Base-by-base conservation (phyloP, 139 green algal genomes). In the Picochlorum sp. region DNA sequence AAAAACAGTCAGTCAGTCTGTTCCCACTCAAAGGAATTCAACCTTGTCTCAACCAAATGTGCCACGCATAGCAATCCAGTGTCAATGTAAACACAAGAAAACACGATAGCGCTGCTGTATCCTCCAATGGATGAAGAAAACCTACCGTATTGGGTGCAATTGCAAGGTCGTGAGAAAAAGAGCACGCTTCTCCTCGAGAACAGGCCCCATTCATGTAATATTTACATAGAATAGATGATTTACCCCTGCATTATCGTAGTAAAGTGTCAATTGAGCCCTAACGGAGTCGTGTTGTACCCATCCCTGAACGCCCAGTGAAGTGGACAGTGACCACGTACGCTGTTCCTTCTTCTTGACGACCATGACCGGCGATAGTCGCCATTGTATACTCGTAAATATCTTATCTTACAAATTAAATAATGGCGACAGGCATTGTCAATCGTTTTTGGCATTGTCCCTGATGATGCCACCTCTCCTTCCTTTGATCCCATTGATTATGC, bases 401-500 rank as follows among this genome's bases (percentile, higher is more conserved):
- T 30, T 30, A 30, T 30, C 28, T 30, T 41, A 11, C 0, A 41
- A 41, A 41, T 41, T 2, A 41, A 41, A 41, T 41, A 41, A 9
- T 13, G 8, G 8, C 34, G 34, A 11, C 8, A 41, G 8, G 9
- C 34, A 41, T 13, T 41, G 34, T 20, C n/a, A 21, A 9, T 54
- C 16, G 8, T 54, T 13, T 18, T 21, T 21, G 47, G n/a, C 16
- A 26, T 54, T 24, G 16, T 54, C 16, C 16, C 4, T 54, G 47
- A 10, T 21, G 13, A 14, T 34, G 7, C 57, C 62, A 38, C 69
- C 69, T 21, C 37, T 34, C 47, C 60, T 63, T 18, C 65, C 45
- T 28, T 65, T 60, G 62, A 85, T 59, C 26, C n/a, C 56, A 3
- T 54, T 60, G 14, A 90, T 47, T 51, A 90, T 28, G 37, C 58